Percentiles rank a stretch among this genome's conserved stretches.
phyloP scores from a whole-genome alignment of 1,139 yeast species.

The Yamadazyma aaseri region DNA sequence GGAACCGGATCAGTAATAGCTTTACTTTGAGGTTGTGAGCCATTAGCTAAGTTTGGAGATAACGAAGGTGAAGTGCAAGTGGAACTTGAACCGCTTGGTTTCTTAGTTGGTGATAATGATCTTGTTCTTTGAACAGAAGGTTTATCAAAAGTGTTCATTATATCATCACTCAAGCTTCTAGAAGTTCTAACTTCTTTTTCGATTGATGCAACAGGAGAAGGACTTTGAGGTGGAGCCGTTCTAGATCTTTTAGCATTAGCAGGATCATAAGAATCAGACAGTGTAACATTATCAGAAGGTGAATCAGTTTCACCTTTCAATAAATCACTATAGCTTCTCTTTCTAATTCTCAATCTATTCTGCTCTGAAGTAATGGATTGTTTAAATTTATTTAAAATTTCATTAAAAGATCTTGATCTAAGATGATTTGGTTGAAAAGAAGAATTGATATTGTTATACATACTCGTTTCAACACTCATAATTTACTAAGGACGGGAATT shows the following conservation, averaged over 20 bases:
- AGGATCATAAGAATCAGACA: conserved; percentile 17
- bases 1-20: no score
- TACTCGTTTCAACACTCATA: conserved; percentile 25
- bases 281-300: conserved; percentile 7
- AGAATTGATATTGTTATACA: conserved; percentile 31
- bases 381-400: conserved; percentile 29
- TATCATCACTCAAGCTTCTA: conserved; percentile 1
- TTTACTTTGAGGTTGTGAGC: not conserved
- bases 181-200: not conserved
- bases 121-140: conserved; percentile 23
- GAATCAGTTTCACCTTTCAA: conserved; percentile 17
- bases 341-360: conserved; percentile 13
- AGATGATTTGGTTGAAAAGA: conserved; percentile 29
- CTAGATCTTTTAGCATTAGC: conserved; percentile 36
- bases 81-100: conserved; percentile 10
- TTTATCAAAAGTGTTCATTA: conserved; percentile 5
- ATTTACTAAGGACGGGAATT: conserved; percentile 2
- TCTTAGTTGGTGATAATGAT: conserved; percentile 35
- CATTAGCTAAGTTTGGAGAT: conserved; percentile 8
- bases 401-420: conserved; percentile 32
- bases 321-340: conserved; percentile 16
- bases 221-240: conserved; percentile 49
- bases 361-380: conserved; percentile 17
- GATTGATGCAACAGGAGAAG: conserved; percentile 9
- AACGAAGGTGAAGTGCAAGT: conserved; percentile 6